Base-by-base conservation (phyloP, 2,329 filamentous ascomycete species). In the Colletotrichum gloeosporioides region DNA sequence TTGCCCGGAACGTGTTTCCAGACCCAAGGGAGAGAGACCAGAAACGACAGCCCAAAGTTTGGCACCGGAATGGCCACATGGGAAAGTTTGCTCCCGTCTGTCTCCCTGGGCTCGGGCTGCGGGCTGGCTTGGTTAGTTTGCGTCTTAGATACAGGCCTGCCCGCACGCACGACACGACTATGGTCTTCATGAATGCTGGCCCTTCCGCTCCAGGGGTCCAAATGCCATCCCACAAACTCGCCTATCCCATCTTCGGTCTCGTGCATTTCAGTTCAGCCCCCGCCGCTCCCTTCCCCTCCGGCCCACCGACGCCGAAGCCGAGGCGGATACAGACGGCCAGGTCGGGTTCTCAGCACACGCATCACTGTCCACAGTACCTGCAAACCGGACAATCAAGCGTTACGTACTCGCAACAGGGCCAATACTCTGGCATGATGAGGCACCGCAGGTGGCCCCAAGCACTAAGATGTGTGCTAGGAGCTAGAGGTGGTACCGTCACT, bases 241-340 rank as follows among this genome's bases (percentile, higher is more conserved):
- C 70, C 65, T 69, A 65, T 76, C 73, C 64, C 59, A 73, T 61
- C 57, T 69, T 76, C 57, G 64, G 64, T 49, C 64, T 55, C 32
- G 15, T 34, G 44, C 44, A 49, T 67, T 49, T 31, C 32, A 63
- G 22, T 49, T 31, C 44, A 63, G 29, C 25, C 34, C n/a, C 4
- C 22, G 7, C 62, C 62, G 16, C 44, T 22, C 10, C 44, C 44
- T n/a, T 49, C 39, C 39, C 39, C 34, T 36, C 29, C 29, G 27
- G 29, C 63, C 36, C 70, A 59, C 63, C 39, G 55, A 67, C 36
- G 55, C 63, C 39, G 69, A 63, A 25, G 63, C 73, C 62, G 53
- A 71, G 15, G 61, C 49, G 34, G 31, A 57, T 27, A 34, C 34
- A 66, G n/a, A n/a, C 44, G 10, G 44, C 44, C 44, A 49, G n/a